Evolutionary conservation across 225 moss, liverwort and hornwort genomes (phyloP).

Genomic region (Takakia lepidozioides): DNA sequence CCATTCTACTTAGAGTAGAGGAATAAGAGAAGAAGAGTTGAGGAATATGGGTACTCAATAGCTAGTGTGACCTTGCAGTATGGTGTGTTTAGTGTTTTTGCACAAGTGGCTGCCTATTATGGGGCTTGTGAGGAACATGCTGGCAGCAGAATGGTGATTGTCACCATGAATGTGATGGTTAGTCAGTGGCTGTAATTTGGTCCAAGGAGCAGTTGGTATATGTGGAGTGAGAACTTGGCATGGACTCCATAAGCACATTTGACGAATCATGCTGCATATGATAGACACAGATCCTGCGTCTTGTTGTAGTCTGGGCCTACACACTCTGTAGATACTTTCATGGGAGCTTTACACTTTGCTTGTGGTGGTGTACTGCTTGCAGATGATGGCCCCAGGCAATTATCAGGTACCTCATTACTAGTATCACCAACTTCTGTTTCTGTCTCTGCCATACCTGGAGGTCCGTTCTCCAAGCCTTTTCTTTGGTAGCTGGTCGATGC

Average conservation of each 20-base stretch:
- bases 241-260: background rate
- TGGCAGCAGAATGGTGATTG: too few relatives aligned
- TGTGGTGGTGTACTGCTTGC: conserved; percentile 12
- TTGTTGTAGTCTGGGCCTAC: background rate
- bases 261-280: background rate
- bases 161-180: too few relatives aligned
- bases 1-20: too few relatives aligned
- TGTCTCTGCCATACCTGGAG: conserved; percentile 20
- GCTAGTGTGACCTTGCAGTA: too few relatives aligned
- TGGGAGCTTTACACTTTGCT: background rate
- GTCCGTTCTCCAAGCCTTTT: conserved; percentile 10
- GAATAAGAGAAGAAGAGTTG: too few relatives aligned
- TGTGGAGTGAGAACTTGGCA: too few relatives aligned
- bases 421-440: conserved; percentile 13
- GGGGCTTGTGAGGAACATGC: too few relatives aligned
- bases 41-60: too few relatives aligned
- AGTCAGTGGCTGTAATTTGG: too few relatives aligned
- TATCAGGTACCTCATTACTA: conserved; percentile 70
- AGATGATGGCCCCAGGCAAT: conserved; percentile 72
- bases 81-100: background rate
- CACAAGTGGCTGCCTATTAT: background rate
- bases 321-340: too few relatives aligned
- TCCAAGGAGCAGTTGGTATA: too few relatives aligned
- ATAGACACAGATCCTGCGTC: background rate
- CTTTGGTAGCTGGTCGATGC: too few relatives aligned